Conservation (phyloP, 2,329 filamentous ascomycete genomes). For the Dendryphion nanum region DNA sequence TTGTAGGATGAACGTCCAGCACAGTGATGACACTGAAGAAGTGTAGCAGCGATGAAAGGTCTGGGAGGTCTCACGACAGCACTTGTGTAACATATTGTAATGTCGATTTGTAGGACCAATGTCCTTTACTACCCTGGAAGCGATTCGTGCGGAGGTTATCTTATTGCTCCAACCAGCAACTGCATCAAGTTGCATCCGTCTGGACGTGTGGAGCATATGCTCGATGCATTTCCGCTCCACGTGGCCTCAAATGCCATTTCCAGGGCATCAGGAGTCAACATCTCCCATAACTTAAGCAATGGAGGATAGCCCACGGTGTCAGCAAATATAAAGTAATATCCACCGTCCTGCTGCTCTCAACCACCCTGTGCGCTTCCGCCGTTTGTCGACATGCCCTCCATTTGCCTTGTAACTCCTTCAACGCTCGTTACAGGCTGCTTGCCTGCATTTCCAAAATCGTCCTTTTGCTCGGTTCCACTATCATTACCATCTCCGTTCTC, state of each 20-base stretch:
- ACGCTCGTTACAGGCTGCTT: conserved; percentile 14
- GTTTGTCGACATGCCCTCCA: conserved; percentile 29
- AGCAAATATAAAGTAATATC: conserved; percentile 23
- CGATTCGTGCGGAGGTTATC: too few relatives aligned
- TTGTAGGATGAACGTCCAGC: too few relatives aligned
- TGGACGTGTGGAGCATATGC: not conserved
- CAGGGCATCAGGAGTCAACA: conserved; percentile 7
- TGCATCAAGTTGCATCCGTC: too few relatives aligned
- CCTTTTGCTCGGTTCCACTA: conserved; percentile 12
- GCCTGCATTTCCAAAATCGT: not conserved
- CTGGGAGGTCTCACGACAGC: too few relatives aligned
- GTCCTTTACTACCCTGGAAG: too few relatives aligned
- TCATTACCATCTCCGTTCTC: conserved; percentile 14
- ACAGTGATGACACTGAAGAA: too few relatives aligned
- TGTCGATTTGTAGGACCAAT: too few relatives aligned
- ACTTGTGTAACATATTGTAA: too few relatives aligned
- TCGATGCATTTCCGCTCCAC: conserved; percentile 12
- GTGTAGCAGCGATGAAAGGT: too few relatives aligned
- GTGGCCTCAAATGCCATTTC: conserved; percentile 13
- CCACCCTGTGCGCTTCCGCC: conserved; percentile 18
- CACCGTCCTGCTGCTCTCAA: conserved; percentile 18
- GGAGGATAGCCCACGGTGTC: conserved; percentile 14
- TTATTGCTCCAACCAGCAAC: too few relatives aligned
- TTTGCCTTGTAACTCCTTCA: conserved; percentile 30
- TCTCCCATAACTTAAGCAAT: conserved; percentile 2